Conservation (phyloP, 192 early-diverging fungal species). For the Podila horticola region DNA sequence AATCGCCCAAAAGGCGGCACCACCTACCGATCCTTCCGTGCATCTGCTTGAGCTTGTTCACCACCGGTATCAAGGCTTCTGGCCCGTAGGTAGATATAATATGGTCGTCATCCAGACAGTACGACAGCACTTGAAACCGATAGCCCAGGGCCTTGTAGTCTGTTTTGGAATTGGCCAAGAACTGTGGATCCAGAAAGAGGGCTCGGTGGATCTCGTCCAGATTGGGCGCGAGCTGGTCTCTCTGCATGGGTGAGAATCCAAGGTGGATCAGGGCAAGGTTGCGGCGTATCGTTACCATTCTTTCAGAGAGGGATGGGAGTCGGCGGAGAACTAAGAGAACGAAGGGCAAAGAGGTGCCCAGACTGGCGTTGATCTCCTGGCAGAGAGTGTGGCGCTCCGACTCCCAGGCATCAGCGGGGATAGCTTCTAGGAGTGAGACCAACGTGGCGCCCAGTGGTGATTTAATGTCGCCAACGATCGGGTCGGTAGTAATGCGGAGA, state of each 20-base stretch:
- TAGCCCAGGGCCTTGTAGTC: slow-evolving; percentile 26
- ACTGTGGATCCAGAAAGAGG: slow-evolving; percentile 22
- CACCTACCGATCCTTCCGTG: slow-evolving; percentile 32
- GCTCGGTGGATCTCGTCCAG: slow-evolving; percentile 28
- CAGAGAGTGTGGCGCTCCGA: slow-evolving; percentile 24
- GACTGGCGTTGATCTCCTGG: slow-evolving; percentile 8
- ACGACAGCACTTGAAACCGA: slow-evolving; percentile 25
- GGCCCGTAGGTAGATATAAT: slow-evolving; percentile 36
- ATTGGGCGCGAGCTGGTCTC: slow-evolving; percentile 6
- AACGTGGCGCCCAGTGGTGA: slow-evolving; percentile 29
- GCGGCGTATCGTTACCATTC: slow-evolving; percentile 20
- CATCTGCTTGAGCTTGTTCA: slow-evolving; percentile 22
- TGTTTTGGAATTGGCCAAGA: slow-evolving; percentile 10
- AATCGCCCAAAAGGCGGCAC: not conserved
- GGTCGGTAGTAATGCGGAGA: slow-evolving; percentile 38
- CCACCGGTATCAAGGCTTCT: slow-evolving; percentile 9
- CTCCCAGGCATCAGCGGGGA: slow-evolving; percentile 26
- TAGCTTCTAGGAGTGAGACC: slow-evolving; percentile 22
- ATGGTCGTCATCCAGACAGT: slow-evolving; percentile 43
- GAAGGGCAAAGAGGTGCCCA: slow-evolving; percentile 38
- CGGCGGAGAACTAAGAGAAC: slow-evolving; percentile 23
- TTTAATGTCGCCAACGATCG: slow-evolving; percentile 44
- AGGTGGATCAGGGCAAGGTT: slow-evolving; percentile 29
- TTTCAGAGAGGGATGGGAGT: slow-evolving; percentile 21
- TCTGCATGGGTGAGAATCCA: slow-evolving; percentile 9